Conservation (phyloP, 805 yeast genomes). For the Scheffersomyces amazonensis region DNA sequence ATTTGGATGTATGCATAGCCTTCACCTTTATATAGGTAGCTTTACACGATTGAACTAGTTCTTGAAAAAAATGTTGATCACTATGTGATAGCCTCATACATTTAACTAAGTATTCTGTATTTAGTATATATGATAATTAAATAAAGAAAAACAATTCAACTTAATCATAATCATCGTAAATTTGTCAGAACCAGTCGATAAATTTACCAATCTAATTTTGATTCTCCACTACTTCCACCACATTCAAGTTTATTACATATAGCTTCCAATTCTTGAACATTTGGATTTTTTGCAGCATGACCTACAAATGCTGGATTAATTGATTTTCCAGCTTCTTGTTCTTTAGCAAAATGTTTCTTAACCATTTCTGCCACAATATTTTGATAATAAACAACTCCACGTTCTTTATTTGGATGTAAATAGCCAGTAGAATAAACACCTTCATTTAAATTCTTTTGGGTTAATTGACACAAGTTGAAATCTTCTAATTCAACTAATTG, state of each 20-base stretch:
- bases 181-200: background rate
- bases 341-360: constrained; percentile 48
- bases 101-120: too few species aligned
- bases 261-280: constrained; percentile 45
- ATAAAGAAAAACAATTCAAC: too few species aligned
- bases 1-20: too few species aligned
- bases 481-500: constrained; percentile 63
- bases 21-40: too few species aligned
- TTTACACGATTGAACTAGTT: too few species aligned
- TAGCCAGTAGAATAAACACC: constrained; percentile 59
- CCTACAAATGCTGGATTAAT: constrained; percentile 53
- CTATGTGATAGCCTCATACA: too few species aligned
- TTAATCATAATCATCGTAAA: too few species aligned
- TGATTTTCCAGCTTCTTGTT: constrained; percentile 41
- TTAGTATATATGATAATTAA: too few species aligned
- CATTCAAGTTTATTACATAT: constrained; percentile 53
- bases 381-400: constrained; percentile 58
- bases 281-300: constrained; percentile 37
- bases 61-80: too few species aligned
- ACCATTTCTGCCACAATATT: constrained; percentile 56
- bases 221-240: constrained; percentile 35
- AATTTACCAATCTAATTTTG: background rate
- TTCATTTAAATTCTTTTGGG: constrained; percentile 60
- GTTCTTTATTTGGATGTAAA: constrained; percentile 57
- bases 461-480: constrained; percentile 55